phyloP scores from a whole-genome alignment of 2,329 filamentous ascomycete genomes.

The Paracamarosporium sp. region DNA sequence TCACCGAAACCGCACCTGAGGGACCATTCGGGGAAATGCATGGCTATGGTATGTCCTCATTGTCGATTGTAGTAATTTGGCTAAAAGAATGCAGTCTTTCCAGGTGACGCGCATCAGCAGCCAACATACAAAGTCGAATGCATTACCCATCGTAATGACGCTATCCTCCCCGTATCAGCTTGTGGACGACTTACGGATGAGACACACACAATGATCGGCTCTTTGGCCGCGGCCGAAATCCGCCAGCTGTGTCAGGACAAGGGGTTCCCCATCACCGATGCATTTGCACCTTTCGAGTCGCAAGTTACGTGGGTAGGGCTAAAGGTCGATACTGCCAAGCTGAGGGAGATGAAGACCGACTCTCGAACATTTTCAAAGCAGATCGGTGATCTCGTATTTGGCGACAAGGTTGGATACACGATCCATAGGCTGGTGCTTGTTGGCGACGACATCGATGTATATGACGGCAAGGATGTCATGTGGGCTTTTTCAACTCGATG shows the following conservation, averaged over 20 bases:
- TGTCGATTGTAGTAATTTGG: too few relatives aligned
- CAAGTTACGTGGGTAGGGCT: conserved; percentile 57
- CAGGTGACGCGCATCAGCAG: conserved; percentile 46
- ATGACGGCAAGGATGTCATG: conserved; percentile 55
- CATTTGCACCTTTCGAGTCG: conserved; percentile 54
- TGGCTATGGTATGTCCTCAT: too few relatives aligned
- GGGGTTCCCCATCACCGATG: conserved; percentile 53
- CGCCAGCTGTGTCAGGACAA: conserved; percentile 39
- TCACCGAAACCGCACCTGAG: conserved; percentile 51
- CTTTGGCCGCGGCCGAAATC: conserved; percentile 55
- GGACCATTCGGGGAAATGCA: conserved; percentile 58
- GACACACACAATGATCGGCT: conserved; percentile 52
- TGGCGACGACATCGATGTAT: conserved; percentile 59
- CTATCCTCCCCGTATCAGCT: conserved; percentile 56
- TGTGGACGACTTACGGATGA: conserved; percentile 55
- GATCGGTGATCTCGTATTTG: conserved; percentile 54
- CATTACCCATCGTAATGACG: conserved; percentile 57
- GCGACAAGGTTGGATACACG: conserved; percentile 50
- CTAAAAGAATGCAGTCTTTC: too few relatives aligned
- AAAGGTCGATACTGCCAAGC: conserved; percentile 13
- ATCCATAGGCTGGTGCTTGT: conserved; percentile 56
- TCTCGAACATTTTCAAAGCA: conserved; percentile 46
- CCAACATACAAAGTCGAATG: conserved; percentile 54
- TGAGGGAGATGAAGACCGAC: conserved; percentile 11
- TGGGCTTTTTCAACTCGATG: conserved; percentile 60